Evolutionary conservation across 1,139 yeast genomes (phyloP).

Genomic region (Lodderomyces metapsilosis): DNA sequence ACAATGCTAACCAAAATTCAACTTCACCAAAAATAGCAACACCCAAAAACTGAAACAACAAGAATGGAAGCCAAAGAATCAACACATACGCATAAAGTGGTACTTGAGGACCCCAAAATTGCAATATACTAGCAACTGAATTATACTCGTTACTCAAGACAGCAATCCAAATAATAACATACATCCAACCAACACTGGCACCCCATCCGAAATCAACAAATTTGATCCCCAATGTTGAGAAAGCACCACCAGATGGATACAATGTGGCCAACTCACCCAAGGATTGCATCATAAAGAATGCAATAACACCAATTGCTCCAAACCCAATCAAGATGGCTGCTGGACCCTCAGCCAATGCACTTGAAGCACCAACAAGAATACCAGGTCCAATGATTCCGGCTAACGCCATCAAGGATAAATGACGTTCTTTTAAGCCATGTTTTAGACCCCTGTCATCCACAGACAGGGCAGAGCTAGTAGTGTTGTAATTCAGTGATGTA

Average conservation of each 20-base stretch:
- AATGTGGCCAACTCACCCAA: slow-evolving; percentile 57
- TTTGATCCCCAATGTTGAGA: slow-evolving; percentile 51
- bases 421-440: slow-evolving; percentile 42
- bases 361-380: slow-evolving; percentile 46
- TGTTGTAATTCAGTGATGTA: not conserved
- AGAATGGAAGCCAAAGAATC: slow-evolving; percentile 54
- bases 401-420: slow-evolving; percentile 45
- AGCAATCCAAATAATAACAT: slow-evolving; percentile 61
- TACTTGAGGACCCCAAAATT: slow-evolving; percentile 59
- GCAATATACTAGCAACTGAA: slow-evolving; percentile 51
- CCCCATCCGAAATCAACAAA: slow-evolving; percentile 60
- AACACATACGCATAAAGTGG: slow-evolving; percentile 59
- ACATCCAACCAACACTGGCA: slow-evolving; percentile 61
- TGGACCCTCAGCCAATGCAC: slow-evolving; percentile 47
- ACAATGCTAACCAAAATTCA: slow-evolving; percentile 61
- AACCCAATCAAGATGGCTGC: slow-evolving; percentile 44
- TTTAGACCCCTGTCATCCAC: slow-evolving; percentile 20
- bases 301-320: slow-evolving; percentile 54
- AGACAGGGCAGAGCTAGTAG: not conserved
- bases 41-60: slow-evolving; percentile 55
- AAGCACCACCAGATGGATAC: slow-evolving; percentile 54
- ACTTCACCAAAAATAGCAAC: slow-evolving; percentile 65
- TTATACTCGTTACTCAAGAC: slow-evolving; percentile 62
- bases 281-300: slow-evolving; percentile 56
- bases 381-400: slow-evolving; percentile 62